These are phyloP conservation scores for Handroanthus guayacan DNA, from an alignment of 257 asterid genomes.

Conservation along the genomic window DNA sequence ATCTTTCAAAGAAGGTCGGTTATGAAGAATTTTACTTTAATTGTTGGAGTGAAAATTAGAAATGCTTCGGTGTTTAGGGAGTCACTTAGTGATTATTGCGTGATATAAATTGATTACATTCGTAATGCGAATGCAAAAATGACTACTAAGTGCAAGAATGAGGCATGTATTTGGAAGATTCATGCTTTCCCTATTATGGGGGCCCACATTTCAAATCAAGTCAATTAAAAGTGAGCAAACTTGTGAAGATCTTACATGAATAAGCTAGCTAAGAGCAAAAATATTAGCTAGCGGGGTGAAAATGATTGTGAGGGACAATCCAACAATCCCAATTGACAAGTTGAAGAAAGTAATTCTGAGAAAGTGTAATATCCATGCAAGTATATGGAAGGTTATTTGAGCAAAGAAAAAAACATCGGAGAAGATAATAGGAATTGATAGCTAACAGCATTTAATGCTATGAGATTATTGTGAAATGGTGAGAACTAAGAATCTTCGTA, in stretches of 20 bases:
- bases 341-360: not conserved
- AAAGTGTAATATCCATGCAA: not conserved
- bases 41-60: not conserved
- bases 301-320: not conserved
- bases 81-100: not conserved
- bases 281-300: not conserved
- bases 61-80: not conserved
- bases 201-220: not conserved
- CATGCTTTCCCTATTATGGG: not conserved
- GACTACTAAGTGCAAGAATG: not conserved
- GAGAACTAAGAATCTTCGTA: not conserved
- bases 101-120: not conserved
- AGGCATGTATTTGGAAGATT: not conserved
- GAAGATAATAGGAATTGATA: not conserved
- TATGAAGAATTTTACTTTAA: not conserved
- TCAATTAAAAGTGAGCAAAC: not conserved
- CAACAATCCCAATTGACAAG: not conserved
- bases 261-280: not conserved
- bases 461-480: not conserved
- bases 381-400: not conserved
- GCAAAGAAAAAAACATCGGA: not conserved
- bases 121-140: not conserved
- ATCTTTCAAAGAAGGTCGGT: no score
- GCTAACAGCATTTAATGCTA: not conserved
- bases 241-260: not conserved